Conservation (phyloP, 1,139 yeast genomes). For the Wickerhamomyces sp. region DNA sequence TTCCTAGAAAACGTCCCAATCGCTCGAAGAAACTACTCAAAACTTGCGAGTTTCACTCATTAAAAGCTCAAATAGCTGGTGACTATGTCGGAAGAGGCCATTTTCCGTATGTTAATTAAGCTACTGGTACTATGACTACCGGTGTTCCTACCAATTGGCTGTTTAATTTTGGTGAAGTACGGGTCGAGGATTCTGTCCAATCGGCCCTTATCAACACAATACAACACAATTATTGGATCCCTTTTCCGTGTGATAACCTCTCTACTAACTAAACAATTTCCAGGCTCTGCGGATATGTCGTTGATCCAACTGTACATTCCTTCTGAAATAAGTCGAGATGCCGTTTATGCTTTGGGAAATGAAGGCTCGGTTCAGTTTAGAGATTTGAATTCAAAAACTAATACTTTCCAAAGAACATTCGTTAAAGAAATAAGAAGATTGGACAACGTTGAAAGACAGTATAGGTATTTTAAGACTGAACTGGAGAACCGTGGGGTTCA, state of each 20-base stretch:
- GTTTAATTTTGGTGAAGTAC: neutral
- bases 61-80: no score
- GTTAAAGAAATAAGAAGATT: conserved; percentile 72
- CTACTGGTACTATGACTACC: neutral
- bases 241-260: no score
- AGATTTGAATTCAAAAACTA: conserved; percentile 74
- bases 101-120: conserved; percentile 25
- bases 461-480: conserved; percentile 36
- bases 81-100: conserved; percentile 49
- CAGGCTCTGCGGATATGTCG: conserved; percentile 89
- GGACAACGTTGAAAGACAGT: conserved; percentile 61
- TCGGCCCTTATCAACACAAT: neutral
- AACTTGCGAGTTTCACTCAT: no score
- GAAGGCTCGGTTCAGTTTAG: conserved; percentile 84
- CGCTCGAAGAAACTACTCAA: neutral
- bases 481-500: conserved; percentile 45
- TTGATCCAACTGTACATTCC: conserved; percentile 88
- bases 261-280: neutral
- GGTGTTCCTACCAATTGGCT: neutral
- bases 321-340: conserved; percentile 84
- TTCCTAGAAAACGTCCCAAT: neutral
- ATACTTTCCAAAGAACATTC: conserved; percentile 83
- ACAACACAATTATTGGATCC: no score
- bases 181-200: neutral
- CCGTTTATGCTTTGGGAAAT: conserved; percentile 76